Base-by-base conservation (phyloP, 371 early-diverging fungal genomes). In the Apophysomyces trapeziformis region DNA sequence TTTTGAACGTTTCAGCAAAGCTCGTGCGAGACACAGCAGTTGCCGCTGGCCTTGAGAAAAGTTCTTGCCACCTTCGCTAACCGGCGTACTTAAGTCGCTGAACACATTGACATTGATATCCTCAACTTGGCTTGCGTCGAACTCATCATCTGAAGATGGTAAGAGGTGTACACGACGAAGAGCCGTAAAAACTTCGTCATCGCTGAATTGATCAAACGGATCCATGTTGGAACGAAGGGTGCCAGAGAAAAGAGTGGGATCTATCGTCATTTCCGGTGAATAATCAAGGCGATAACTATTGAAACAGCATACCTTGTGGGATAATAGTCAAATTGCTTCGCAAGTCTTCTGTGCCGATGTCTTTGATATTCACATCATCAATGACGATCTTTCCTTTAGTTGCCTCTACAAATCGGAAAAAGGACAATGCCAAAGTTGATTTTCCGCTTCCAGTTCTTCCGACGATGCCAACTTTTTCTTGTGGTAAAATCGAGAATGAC, bases 31-130 rank as follows among this genome's bases (percentile, higher is more conserved):
- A 38, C 92, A 89, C 47, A 96, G 73, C 61, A 95, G 72, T 73
- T 96, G 96, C 13, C 90, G 81, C 68, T 96, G 92, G 6, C 96
- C 96, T 41, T 92, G 86, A 13, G 90, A 90, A 60, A 93, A 83
- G 67, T 89, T 92, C 35, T 86, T 83, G 11, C 96, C 96, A 37
- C 86, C 86, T 65, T 92, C 92, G 21, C 72, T 81, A 46, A 92
- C 87, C 18, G 64, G 54, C 2, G 71, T 69, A 7, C 57, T 41
- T 3, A 76, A 61, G 21, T 61, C 50, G 18, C 54, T 63, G 41
- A 76, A 76, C 21, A 73, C 59, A 46, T 76, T 76, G 8, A 45
- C 58, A 39, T 68, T 73, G 67, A 70, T 63, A 26, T 68, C 71
- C 77, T 83, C 44, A 8, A 66, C 71, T 66, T 35, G 68, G 14